Percentiles rank a stretch among this genome's conserved stretches.
Conservation (phyloP, 2,329 filamentous ascomycete genomes). For the Aspergillus latus region DNA sequence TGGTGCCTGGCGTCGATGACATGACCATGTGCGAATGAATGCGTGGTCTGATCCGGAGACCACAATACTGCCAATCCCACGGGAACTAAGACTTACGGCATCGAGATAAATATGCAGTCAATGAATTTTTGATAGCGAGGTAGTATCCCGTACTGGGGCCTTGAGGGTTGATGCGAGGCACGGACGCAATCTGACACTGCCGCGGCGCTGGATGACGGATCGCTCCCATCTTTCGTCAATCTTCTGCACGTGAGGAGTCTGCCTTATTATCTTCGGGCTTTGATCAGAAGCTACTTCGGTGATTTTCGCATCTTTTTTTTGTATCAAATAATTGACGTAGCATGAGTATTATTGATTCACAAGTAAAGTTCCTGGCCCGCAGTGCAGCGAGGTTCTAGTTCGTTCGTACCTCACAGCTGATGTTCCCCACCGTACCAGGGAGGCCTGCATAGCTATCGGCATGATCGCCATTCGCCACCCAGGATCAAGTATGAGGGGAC, state of each 20-base stretch:
- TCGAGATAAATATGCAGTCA: background rate
- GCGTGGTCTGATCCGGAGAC: conserved; percentile 2
- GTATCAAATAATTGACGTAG: background rate
- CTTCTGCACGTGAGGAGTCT: conserved; percentile 9
- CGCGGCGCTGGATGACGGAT: conserved; percentile 3
- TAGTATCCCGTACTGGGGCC: background rate
- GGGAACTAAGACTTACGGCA: background rate
- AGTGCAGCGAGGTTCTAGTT: background rate
- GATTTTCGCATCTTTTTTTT: background rate
- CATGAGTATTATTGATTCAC: background rate
- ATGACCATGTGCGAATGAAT: background rate
- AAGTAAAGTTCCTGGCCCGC: background rate
- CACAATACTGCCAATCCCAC: background rate
- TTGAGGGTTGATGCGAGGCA: background rate
- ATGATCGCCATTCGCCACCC: background rate
- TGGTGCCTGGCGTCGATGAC: background rate
- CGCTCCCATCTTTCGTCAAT: conserved; percentile 1
- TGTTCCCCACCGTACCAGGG: background rate
- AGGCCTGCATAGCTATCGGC: background rate
- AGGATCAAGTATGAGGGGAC: background rate
- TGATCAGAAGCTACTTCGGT: background rate
- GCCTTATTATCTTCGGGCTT: background rate
- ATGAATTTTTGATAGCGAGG: background rate
- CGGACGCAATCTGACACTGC: conserved; percentile 2
- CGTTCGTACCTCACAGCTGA: background rate